Evolutionary conservation across 305 asterid species (phyloP), one percentile per base, ranked within the genome.

Genomic region (Plantago lanceolata): DNA sequence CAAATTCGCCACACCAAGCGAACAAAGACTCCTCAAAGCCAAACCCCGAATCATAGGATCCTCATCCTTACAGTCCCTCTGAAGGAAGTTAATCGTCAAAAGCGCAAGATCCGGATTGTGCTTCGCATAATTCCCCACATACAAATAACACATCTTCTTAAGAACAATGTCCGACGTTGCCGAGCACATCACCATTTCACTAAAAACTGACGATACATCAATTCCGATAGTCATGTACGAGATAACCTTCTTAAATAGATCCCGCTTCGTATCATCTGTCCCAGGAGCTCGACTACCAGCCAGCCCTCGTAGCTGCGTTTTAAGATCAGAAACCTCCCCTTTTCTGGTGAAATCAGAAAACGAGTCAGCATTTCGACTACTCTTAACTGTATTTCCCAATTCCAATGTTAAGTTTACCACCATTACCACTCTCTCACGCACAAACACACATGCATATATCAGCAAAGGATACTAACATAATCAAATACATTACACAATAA

Each of bases 171-270:
- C 99, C 0, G 99, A 88, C 29, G 97, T 94, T 4, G 96, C 96
- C 19, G 99, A 90, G 79, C 99, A 94, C 99, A 94, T 94, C 75
- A 94, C 99, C 99, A 90, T 90, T 78, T 94, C 99, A 65, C 99
- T 90, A 57, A 94, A 94, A 64, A 90, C 95, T 3, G 97, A 86
- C 31, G 99, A 94, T 40, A 94, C 97, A 11, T 94, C 97, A 40
- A 94, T 85, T 67, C 96, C 96, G 60, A 94, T 86, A 12, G 99
- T 94, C 99, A 94, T 94, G 82, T 92, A 90, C 6, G 97, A 94
- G 55, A 90, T 88, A 50, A 94, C 97, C 85, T 94, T 94, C 85
- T 94, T 90, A 80, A 86, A 94, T 62, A 88, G 86, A 16, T 94
- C 99, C 71, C 99, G 71, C 73, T 90, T 94, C 19, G 95, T 75